Evolutionary conservation across 2,329 filamentous ascomycete genomes (phyloP).

Genomic region (Neocatenulostroma microsporum): DNA sequence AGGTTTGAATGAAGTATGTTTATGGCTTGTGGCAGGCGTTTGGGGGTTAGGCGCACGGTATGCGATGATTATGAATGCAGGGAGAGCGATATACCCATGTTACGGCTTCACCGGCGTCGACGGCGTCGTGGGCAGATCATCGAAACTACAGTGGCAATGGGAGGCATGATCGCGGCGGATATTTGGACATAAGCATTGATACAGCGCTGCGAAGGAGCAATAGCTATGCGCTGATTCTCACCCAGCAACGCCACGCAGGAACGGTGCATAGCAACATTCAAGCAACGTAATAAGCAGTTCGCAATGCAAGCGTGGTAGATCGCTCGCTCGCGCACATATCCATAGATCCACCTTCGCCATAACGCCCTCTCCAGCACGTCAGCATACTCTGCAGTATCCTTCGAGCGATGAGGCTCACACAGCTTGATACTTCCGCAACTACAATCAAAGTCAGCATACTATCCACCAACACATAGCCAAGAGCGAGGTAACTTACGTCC

Average conservation of each 20-base stretch:
- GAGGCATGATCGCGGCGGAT: too few relatives aligned
- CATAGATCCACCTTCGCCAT: background rate
- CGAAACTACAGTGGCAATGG: too few relatives aligned
- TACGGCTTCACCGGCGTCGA: background rate
- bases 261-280: too few relatives aligned
- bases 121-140: background rate
- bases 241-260: too few relatives aligned
- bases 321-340: background rate
- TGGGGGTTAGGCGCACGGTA: background rate
- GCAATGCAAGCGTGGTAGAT: background rate
- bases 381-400: background rate
- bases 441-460: slow-evolving; percentile 6
- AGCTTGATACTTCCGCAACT: slow-evolving; percentile 29
- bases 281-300: background rate
- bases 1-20: slow-evolving; percentile 1
- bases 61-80: too few relatives aligned
- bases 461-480: background rate
- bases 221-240: too few relatives aligned
- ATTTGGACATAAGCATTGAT: too few relatives aligned
- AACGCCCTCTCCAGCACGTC: background rate
- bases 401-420: slow-evolving; percentile 11
- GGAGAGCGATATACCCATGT: too few relatives aligned
- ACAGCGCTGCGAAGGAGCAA: too few relatives aligned
- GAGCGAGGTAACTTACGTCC: slow-evolving; percentile 67
- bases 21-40: background rate